A percentile compares a stretch with the other conserved stretches of the same genome.
These are phyloP conservation scores for Phytophthora crassamura DNA, from an alignment of 352 stramenopile genomes.

Conservation along the genomic window DNA sequence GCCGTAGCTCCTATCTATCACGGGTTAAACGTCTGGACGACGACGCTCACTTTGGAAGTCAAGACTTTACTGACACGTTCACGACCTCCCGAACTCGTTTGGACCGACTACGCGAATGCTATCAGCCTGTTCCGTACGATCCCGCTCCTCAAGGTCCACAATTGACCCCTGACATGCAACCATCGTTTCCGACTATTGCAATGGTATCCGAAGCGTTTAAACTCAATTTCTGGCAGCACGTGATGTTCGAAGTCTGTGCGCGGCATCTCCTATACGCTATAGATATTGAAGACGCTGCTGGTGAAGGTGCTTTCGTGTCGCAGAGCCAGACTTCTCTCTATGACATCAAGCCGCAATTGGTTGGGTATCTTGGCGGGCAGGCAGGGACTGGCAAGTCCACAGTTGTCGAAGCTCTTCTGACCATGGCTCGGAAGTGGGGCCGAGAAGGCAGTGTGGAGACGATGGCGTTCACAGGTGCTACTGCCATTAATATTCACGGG, in stretches of 20 bases:
- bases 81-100: constrained; percentile 1
- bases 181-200: constrained; percentile 23
- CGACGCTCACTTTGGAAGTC: background rate
- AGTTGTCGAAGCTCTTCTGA: constrained; percentile 24
- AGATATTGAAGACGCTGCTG: constrained; percentile 4
- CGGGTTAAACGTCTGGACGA: background rate
- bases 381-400: constrained; percentile 36
- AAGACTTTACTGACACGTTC: constrained; percentile 22
- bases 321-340: background rate
- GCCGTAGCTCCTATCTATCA: background rate
- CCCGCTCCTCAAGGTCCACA: background rate
- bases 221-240: constrained; percentile 44
- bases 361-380: constrained; percentile 24
- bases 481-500: too few species aligned
- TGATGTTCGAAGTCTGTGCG: constrained; percentile 26
- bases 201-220: constrained; percentile 15
- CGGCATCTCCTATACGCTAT: constrained; percentile 24
- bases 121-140: constrained; percentile 3
- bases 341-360: constrained; percentile 10
- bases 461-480: too few species aligned
- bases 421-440: constrained; percentile 21
- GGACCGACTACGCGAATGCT: constrained; percentile 17
- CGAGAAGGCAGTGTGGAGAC: background rate
- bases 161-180: constrained; percentile 1
- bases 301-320: background rate